These are phyloP conservation scores for Sporisorium graminicola DNA, from an alignment of 1,284 basidiomycete genomes.

Conservation along the genomic window DNA sequence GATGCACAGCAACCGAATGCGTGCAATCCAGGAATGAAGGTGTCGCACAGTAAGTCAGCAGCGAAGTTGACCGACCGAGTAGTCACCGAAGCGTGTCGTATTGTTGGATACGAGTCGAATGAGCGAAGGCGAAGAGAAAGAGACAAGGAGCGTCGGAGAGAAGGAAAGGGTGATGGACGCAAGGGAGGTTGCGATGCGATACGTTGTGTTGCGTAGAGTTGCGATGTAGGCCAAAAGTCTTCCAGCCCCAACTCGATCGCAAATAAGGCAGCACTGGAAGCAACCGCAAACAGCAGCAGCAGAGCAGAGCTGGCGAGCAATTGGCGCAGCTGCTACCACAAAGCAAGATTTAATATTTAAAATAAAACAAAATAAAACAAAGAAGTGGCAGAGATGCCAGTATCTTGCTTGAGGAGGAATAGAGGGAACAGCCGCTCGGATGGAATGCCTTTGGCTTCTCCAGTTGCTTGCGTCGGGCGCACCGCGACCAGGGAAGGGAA, in stretches of 20 bases:
- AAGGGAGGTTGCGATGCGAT: neutral
- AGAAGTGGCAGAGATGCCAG: neutral
- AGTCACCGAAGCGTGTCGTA: neutral
- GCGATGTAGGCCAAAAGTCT: conserved; percentile 3
- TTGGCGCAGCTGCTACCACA: neutral
- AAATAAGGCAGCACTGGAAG: neutral
- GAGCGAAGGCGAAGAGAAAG: neutral
- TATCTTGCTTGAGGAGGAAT: no score
- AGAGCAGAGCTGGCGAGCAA: neutral
- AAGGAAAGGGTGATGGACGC: neutral
- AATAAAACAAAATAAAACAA: neutral
- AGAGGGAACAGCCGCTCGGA: no score
- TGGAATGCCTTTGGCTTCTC: conserved; percentile 2
- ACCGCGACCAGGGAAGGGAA: neutral
- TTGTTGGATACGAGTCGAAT: neutral
- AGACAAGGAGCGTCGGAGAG: neutral
- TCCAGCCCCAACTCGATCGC: conserved; percentile 10
- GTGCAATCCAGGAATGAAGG: conserved; percentile 8
- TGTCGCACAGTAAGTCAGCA: no score
- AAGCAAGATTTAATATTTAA: neutral
- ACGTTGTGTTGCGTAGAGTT: neutral
- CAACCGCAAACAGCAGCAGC: neutral
- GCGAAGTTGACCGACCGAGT: neutral
- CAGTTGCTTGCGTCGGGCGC: neutral
- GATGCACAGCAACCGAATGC: conserved; percentile 42